Base-by-base conservation (phyloP, 1,284 basidiomycete species). In the Singerocomus inundabilis region DNA sequence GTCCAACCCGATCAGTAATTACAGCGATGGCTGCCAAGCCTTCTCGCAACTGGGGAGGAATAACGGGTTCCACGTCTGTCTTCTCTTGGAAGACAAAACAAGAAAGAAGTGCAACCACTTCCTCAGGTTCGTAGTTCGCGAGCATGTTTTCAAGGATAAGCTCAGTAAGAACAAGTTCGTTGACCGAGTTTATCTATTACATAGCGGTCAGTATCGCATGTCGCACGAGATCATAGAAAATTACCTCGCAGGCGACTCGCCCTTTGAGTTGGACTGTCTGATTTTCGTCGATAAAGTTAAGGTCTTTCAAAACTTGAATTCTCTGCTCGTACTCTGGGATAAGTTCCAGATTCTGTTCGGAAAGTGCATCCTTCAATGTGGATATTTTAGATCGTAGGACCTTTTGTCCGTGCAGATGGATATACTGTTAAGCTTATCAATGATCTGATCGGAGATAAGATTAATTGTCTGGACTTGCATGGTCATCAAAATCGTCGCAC, bases 1-100 rank as follows among this genome's bases (percentile, higher is more conserved):
- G 72, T 34, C 84, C 85, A 5, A 99, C 84, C 25, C 87, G 79
- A 38, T 97, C 91, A n/a, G 85, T 88, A 51, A 98, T 91, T 4
- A 76, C 77, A 48, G 87, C 65, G 52, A 99, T 91, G 11, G 82
- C 81, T 7, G 87, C 84, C 41, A 89, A 79, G 8, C 95, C 97
- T 60, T 82, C 78, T 67, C 88, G 78, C 13, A 99, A 76, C 61
- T 85, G 88, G 6, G 83, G 79, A 2, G 90, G 82, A 38, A 98
- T 78, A 6, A 79, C 70, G 15, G 95, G 94, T 60, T 95, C 88
- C 6, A 84, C 76, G 16, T 95, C 92, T 11, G 93, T 93, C 74
- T 98, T 98, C 64, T 99, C 97, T 66, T 98, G 94, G 70, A 98
- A 98, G 28, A 99, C 85, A 64, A 99, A 98, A 61, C 91, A 90